Conservation (phyloP, 2,329 filamentous ascomycete species). For the Talaromyces sp. region DNA sequence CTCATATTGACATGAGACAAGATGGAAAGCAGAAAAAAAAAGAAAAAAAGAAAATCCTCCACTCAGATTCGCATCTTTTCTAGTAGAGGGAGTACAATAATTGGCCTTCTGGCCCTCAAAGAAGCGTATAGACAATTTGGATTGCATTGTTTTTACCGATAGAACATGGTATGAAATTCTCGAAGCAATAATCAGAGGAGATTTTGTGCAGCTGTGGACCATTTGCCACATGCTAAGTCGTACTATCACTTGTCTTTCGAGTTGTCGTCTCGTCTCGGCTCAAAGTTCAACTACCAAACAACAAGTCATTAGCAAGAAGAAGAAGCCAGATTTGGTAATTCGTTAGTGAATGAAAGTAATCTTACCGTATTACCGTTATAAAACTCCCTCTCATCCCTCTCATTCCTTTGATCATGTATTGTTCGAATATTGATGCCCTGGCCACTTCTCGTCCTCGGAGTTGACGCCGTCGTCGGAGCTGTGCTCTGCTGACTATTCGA, state of each 20-base stretch:
- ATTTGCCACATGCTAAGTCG: background rate
- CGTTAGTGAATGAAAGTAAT: background rate
- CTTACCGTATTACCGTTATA: slow-evolving; percentile 89
- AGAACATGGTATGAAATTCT: no score
- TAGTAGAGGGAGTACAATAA: slow-evolving; percentile 8
- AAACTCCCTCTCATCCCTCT: slow-evolving; percentile 60
- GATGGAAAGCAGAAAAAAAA: slow-evolving; percentile 3
- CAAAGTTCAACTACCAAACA: slow-evolving; percentile 57
- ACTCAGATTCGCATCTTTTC: slow-evolving; percentile 9
- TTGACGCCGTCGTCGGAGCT: background rate
- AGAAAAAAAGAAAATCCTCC: slow-evolving; percentile 12
- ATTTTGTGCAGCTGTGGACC: no score
- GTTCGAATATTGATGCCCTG: slow-evolving; percentile 45
- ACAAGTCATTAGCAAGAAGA: slow-evolving; percentile 14
- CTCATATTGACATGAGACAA: slow-evolving; percentile 6
- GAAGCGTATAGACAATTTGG: background rate
- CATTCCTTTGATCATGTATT: slow-evolving; percentile 51
- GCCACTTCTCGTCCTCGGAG: slow-evolving; percentile 4
- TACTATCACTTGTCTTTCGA: slow-evolving; percentile 34
- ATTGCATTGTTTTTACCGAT: background rate
- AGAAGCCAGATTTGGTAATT: slow-evolving; percentile 18
- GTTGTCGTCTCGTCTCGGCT: slow-evolving; percentile 59
- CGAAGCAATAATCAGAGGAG: no score
- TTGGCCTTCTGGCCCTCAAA: background rate
- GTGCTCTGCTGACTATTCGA: slow-evolving; percentile 1